Percentiles rank a stretch among this genome's conserved stretches.
Conservation (phyloP, 163 green algal species). For the Prototheca cutis region DNA sequence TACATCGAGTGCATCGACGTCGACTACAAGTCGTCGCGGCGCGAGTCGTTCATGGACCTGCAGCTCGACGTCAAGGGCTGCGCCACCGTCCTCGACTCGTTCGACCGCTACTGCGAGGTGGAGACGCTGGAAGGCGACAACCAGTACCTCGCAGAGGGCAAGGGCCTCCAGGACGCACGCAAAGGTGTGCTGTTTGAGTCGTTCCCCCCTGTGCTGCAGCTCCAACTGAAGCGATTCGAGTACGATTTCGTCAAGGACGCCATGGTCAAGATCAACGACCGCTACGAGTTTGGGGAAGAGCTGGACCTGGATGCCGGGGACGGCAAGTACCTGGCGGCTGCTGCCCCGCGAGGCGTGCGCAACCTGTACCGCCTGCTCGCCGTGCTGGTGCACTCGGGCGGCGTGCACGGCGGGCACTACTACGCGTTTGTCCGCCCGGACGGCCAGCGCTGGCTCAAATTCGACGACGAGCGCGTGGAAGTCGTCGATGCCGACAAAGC, state of each 20-base stretch:
- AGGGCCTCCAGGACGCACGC: constrained; percentile 77
- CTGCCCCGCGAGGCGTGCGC: constrained; percentile 47
- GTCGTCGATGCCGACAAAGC: constrained; percentile 59
- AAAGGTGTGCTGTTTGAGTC: constrained; percentile 85
- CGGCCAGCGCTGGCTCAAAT: constrained; percentile 78
- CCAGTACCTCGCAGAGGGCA: constrained; percentile 90
- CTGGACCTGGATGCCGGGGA: constrained; percentile 81
- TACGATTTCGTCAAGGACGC: constrained; percentile 86
- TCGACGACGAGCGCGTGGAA: constrained; percentile 93
- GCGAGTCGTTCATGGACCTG: constrained; percentile 84
- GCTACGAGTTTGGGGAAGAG: constrained; percentile 87
- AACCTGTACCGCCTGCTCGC: constrained; percentile 81
- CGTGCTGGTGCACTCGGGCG: constrained; percentile 91
- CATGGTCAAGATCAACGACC: constrained; percentile 95
- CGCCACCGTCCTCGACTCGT: constrained; percentile 75
- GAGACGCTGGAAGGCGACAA: constrained; percentile 88
- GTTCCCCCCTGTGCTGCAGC: constrained; percentile 89
- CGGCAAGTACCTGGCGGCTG: constrained; percentile 55
- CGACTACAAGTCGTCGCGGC: constrained; percentile 75
- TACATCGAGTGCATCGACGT: constrained; percentile 94
- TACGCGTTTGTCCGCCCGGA: constrained; percentile 86
- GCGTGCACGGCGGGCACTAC: constrained; percentile 93
- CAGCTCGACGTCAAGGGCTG: constrained; percentile 88
- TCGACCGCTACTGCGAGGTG: constrained; percentile 75
- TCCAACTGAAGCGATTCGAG: constrained; percentile 97